A percentile compares a stretch with the other conserved stretches of the same genome.
Conservation (phyloP, 768 basidiomycete species). For the Arthromyces matolae region DNA sequence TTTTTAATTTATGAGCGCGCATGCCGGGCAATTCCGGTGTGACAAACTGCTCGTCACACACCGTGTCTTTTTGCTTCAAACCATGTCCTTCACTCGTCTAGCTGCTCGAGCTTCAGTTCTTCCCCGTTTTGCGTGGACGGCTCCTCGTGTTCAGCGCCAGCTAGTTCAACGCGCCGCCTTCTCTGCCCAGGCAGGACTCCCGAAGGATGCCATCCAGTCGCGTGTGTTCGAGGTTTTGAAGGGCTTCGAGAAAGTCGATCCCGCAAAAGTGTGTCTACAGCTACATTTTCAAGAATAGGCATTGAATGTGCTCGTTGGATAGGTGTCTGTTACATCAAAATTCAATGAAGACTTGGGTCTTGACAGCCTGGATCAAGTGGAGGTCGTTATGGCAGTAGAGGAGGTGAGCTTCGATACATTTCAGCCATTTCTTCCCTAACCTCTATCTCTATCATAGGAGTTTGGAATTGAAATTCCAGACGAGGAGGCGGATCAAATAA, state of each 20-base stretch:
- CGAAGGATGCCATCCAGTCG: constrained; percentile 62
- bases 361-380: constrained; percentile 95
- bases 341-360: constrained; percentile 85
- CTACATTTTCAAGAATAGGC: not conserved
- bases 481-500: constrained; percentile 91
- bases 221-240: constrained; percentile 82
- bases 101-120: constrained; percentile 42
- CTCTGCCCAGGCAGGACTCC: constrained; percentile 64
- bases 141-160: constrained; percentile 30
- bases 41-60: constrained; percentile 14
- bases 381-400: constrained; percentile 98
- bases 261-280: constrained; percentile 50
- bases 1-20: too few species aligned
- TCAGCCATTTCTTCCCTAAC: constrained; percentile 3
- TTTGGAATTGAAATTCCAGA: constrained; percentile 98
- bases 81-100: constrained; percentile 56
- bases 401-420: constrained; percentile 48
- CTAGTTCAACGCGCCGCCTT: constrained; percentile 49
- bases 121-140: constrained; percentile 37
- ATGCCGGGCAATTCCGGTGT: constrained; percentile 14
- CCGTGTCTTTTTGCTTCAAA: constrained; percentile 12
- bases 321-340: constrained; percentile 31
- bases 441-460: constrained; percentile 54
- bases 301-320: not conserved
- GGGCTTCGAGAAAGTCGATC: constrained; percentile 86